Base-by-base conservation (phyloP, 116 monocot genomes). In the Dioscorea cayenensis region DNA sequence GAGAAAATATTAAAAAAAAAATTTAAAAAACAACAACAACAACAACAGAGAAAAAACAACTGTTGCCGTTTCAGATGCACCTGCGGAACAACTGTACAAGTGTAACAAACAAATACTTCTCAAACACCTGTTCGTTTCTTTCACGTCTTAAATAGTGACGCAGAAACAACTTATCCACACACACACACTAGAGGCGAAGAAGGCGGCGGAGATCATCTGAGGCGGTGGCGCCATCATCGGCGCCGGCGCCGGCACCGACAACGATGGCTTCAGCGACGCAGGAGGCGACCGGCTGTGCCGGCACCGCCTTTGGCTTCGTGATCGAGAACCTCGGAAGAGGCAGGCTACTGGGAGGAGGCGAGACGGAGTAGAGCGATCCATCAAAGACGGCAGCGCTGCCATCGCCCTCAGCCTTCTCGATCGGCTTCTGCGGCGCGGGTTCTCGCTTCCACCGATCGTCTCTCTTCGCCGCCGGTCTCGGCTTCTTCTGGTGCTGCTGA, bases 281-380 rank as follows among this genome's bases (percentile, higher is more conserved):
- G n/a, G 63, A 50, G 1, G 37, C 7, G n/a, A 64, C 62, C 18
- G 64, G 23, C 9, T 11, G 43, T 16, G 71, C n/a, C 13, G 32
- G 68, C 7, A 16, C 19, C 14, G 58, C 28, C 37, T 49, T 82
- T 19, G 43, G 38, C 17, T 65, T 43, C 18, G 59, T 49, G 17
- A 78, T 61, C 14, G 62, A 51, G 68, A 75, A 83, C 27, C 51
- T 75, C 27, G 83, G 83, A 65, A 83, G 66, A 27, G 83, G 83
- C 19, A 83, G 67, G 63, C 78, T 68, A 38, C 75, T 78, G n/a
- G 83, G 83, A 7, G 82, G 82, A 4, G 82, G 82, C 3, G 82
- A 82, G 52, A 82, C 67, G 10, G 81, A 81, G 73, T 81, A 77
- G 37, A 72, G 37, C 10, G 77, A 68, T 29, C 63, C 77, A 35